Evolutionary conservation across 2,329 filamentous ascomycete genomes (phyloP), one percentile per base, ranked within the genome.

Genomic region (Aspergillus pseudoterreus): DNA sequence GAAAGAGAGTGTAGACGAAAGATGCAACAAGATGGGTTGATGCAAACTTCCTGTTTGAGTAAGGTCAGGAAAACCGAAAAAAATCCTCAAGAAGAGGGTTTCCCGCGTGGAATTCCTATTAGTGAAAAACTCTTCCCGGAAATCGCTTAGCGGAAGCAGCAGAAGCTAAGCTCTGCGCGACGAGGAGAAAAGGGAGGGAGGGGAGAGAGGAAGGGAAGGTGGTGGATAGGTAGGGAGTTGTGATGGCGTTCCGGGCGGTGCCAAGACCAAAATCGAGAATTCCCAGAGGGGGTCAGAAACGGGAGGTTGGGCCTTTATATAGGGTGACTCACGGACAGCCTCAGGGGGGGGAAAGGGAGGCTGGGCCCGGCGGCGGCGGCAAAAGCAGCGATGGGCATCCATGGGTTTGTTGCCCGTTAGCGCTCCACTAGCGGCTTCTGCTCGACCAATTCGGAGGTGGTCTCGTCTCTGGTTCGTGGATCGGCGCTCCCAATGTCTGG

Each of bases 241-340:
- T 58, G 27, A 57, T 58, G 65, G 64, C 58, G 60, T 62, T 70
- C 64, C 64, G 63, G 65, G 62, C 60, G 62, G 63, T 70, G 69
- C 69, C 69, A 72, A 72, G 69, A 72, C 67, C 69, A 66, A 62
- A 57, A 66, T 57, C 63, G 59, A 64, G 58, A 68, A 65, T 62
- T 62, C 58, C 58, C 62, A 58, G 52, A 56, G 54, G 48, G 50
- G 46, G 50, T 42, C 54, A 59, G 60, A 66, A 60, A 66, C 63
- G 69, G 69, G 68, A 69, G 68, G 65, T 62, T 66, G 65, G 62
- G 57, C 58, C 68, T 65, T 71, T 71, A 68, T 71, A 72, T 72
- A 71, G 65, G 62, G 61, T 66, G 67, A 69, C 53, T 66, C 63
- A 69, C 58, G 57, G 60, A 56, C 60, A 62, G 49, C 58, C 57